These are phyloP conservation scores for Quercus cerris DNA, from an alignment of 306 rosid genomes.

Conservation along the genomic window DNA sequence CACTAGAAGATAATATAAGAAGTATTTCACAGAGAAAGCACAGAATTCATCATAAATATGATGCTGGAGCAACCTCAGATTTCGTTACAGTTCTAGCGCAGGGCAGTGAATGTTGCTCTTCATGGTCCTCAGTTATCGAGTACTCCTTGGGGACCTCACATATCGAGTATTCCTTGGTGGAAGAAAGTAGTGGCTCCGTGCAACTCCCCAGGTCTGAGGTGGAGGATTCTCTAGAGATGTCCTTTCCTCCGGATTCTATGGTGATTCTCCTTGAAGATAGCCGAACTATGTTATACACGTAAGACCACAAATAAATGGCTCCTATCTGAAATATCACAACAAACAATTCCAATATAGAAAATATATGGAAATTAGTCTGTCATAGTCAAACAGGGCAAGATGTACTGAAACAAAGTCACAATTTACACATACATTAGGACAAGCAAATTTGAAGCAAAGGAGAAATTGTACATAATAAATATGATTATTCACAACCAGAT, in stretches of 20 bases:
- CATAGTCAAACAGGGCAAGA: neutral
- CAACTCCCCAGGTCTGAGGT: conserved; percentile 3
- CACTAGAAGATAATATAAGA: neutral
- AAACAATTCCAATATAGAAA: neutral
- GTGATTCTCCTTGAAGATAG: conserved; percentile 27
- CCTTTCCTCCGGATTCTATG: conserved; percentile 2
- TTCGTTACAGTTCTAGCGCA: conserved; percentile 4
- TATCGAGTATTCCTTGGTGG: conserved; percentile 5
- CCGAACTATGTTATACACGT: conserved; percentile 52
- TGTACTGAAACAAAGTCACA: neutral
- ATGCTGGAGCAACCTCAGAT: conserved; percentile 17
- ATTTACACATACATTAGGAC: neutral
- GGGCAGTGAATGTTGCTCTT: conserved; percentile 18
- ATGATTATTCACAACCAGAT: neutral
- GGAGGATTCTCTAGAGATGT: conserved; percentile 15
- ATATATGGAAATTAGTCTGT: neutral
- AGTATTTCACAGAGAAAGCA: neutral
- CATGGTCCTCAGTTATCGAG: neutral
- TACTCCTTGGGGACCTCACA: too few relatives aligned
- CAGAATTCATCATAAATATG: neutral
- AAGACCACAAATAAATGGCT: conserved; percentile 49
- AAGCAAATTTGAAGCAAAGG: neutral
- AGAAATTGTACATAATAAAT: neutral
- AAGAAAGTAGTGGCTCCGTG: conserved; percentile 38
- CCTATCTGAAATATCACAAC: conserved; percentile 37